phyloP scores from a whole-genome alignment of 2,329 filamentous ascomycete genomes.

The Colletotrichum sojae region DNA sequence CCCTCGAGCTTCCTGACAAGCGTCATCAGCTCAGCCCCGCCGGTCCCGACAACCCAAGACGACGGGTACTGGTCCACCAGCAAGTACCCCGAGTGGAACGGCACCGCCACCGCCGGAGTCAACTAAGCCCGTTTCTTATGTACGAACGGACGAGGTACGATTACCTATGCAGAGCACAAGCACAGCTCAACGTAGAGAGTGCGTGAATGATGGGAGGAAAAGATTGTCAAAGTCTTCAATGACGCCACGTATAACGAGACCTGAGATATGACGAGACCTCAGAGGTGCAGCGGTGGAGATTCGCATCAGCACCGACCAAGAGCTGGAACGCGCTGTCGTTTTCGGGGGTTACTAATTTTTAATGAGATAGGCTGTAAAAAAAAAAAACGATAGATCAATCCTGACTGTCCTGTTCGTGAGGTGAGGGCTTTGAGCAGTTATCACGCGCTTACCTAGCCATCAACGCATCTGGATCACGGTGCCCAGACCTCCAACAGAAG shows the following conservation, averaged over 20 bases:
- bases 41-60: constrained; percentile 51
- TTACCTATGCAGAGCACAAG: not conserved
- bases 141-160: not conserved
- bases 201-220: not conserved
- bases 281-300: constrained; percentile 15
- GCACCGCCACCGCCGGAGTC: constrained; percentile 48
- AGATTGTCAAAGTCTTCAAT: not conserved
- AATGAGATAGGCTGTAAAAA: constrained; percentile 34
- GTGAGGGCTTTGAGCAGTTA: too few species aligned
- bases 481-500: too few species aligned
- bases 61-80: constrained; percentile 62
- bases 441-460: too few species aligned
- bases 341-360: constrained; percentile 31
- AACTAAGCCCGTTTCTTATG: not conserved
- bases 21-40: constrained; percentile 37
- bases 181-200: constrained; percentile 2
- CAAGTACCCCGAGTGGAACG: constrained; percentile 60
- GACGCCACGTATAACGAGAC: constrained; percentile 19
- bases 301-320: constrained; percentile 53
- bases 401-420: too few species aligned
- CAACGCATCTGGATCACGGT: too few species aligned
- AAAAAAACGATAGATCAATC: not conserved
- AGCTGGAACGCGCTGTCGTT: constrained; percentile 54
- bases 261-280: constrained; percentile 34
- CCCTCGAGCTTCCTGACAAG: constrained; percentile 42